Evolutionary conservation across 768 basidiomycete species (phyloP), one percentile per base, ranked within the genome.

Genomic region (Coprinopsis cinerea): DNA sequence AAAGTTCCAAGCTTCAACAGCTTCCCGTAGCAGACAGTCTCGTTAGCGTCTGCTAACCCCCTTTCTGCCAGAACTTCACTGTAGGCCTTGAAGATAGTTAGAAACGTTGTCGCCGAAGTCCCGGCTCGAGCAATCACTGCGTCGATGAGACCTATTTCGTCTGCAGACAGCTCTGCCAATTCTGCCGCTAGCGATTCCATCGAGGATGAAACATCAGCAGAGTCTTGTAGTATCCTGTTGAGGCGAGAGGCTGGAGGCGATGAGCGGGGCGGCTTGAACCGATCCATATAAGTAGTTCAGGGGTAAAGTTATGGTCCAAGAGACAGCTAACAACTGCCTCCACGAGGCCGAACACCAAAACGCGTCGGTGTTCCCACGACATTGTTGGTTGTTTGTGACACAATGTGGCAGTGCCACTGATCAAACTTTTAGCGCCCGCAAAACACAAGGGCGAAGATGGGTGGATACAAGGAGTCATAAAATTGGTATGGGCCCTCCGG

Each of bases 61-160:
- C 82, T 76, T 56, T 87, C 84, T 51, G 77, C 75, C 20, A 92
- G 67, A 18, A 91, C 78, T 49, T 87, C 82, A 59, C 83, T 88
- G 65, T 93, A 92, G 0, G 89, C 85, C 60, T 87, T 89, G 73
- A 90, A 83, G n/a, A 91, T 78, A 3, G 79, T 77, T 32, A 88
- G 72, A 59, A 92, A 92, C 0, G 85, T 85, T 3, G 85, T 85
- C 14, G 88, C 84, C 7, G 74, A 67, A 6, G 79, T 69, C 4
- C 83, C 75, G 36, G 85, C 88, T 46, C 83, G 81, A 51, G 69
- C 61, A 23, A 93, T 79, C 11, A 93, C 85, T 20, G 79, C 77
- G 55, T 92, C 85, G 39, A 93, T 71, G 55, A 92, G 75, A 40
- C 79, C 74, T 53, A 91, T 72, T 59, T 92, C 86, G 39, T 71